Percentiles rank a stretch among this genome's conserved stretches.
phyloP scores from a whole-genome alignment of 1,284 basidiomycete species.

The Coniferiporia sulphurascens region DNA sequence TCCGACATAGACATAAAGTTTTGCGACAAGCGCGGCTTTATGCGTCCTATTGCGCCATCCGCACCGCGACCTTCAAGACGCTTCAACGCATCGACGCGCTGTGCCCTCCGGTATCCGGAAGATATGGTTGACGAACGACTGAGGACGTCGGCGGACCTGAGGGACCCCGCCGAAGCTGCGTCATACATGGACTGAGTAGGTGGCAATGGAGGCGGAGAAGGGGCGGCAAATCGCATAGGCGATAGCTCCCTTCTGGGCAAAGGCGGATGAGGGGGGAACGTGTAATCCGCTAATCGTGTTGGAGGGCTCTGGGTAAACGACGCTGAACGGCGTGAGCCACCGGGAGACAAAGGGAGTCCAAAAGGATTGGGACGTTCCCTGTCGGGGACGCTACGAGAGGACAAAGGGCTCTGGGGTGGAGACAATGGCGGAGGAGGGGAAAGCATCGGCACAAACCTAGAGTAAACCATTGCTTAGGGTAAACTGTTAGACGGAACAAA shows the following conservation, averaged over 20 bases:
- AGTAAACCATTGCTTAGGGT: not conserved
- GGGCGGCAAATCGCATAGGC: constrained; percentile 15
- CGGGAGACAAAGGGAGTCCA: not conserved
- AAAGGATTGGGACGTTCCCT: not conserved
- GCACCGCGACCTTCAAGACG: constrained; percentile 52
- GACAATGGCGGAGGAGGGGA: constrained; percentile 11
- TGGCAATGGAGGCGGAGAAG: constrained; percentile 17
- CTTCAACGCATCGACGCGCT: constrained; percentile 51
- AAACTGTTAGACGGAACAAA: not conserved
- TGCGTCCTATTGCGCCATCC: constrained; percentile 19
- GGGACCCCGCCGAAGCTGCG: not conserved
- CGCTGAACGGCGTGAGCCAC: not conserved
- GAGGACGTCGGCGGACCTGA: constrained; percentile 6
- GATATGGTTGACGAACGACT: constrained; percentile 24
- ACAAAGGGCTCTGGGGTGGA: constrained; percentile 8
- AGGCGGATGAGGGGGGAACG: constrained; percentile 17
- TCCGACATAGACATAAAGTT: constrained; percentile 24
- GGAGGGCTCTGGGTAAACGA: constrained; percentile 2
- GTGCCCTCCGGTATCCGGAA: constrained; percentile 25
- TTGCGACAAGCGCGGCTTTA: constrained; percentile 22
- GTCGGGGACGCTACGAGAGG: constrained; percentile 9
- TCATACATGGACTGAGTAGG: not conserved
- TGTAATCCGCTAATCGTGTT: not conserved
- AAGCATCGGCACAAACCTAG: constrained; percentile 6
- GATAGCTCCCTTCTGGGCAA: constrained; percentile 11